Conservation (phyloP, 345 rosid species). For the Aegle marmelos region DNA sequence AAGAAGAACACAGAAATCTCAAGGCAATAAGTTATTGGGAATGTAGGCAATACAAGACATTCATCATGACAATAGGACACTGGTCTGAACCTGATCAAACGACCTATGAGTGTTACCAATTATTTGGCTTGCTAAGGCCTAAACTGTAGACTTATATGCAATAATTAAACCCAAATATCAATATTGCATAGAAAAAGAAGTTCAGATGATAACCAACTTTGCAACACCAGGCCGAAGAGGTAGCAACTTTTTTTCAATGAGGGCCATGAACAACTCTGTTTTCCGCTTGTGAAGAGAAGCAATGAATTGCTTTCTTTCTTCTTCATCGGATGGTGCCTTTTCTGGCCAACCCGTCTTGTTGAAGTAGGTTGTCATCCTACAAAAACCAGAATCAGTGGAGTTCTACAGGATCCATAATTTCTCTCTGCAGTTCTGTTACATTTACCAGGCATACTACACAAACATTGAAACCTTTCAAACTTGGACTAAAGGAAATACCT, state of each 20-base stretch:
- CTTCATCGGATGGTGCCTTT: slow-evolving; percentile 82
- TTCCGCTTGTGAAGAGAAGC: slow-evolving; percentile 87
- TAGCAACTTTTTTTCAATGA: slow-evolving; percentile 76
- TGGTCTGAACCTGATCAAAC: not conserved
- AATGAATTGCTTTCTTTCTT: slow-evolving; percentile 79
- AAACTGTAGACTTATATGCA: not conserved
- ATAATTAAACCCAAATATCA: not conserved
- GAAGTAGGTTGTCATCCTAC: slow-evolving; percentile 94
- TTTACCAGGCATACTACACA: not conserved
- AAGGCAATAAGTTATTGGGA: not conserved
- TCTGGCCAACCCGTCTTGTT: slow-evolving; percentile 90
- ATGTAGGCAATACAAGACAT: not conserved
- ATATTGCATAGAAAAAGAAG: slow-evolving; percentile 9
- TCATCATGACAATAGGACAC: not conserved
- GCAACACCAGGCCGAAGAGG: slow-evolving; percentile 95
- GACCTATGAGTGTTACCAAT: not conserved
- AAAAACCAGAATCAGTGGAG: not conserved
- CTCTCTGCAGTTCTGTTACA: not conserved
- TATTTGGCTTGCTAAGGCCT: not conserved
- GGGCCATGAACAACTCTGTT: slow-evolving; percentile 90
- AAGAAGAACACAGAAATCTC: slow-evolving; percentile 1
- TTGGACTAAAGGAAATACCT: slow-evolving; percentile 34
- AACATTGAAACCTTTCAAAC: not conserved
- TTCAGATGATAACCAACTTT: slow-evolving; percentile 44
- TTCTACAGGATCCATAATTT: not conserved